Evolutionary conservation across 2,329 filamentous ascomycete genomes (phyloP), one percentile per base, ranked within the genome.

Genomic region (Ampelomyces quisqualis): DNA sequence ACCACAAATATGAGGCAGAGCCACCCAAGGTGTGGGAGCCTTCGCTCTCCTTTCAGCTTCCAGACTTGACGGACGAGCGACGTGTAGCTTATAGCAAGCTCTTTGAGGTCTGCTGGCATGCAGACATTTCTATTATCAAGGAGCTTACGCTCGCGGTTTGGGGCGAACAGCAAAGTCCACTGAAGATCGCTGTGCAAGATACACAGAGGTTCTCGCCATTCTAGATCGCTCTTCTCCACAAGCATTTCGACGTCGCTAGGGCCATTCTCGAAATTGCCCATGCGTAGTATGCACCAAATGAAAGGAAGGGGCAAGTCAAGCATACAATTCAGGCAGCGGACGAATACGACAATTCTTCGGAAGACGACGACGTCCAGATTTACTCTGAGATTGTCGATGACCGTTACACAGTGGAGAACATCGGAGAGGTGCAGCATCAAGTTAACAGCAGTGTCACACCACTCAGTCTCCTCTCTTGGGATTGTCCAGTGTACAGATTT

Each of bases 71-170:
- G 0, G 76, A 78, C 2, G 70, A 69, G 26, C 77, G 75, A 34
- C 74, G 73, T 18, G 69, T 73, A 22, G 82, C 77, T 0, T 91
- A 90, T 47, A 47, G 85, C 5, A 70, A 78, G 47, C 65, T 91
- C 71, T 86, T 87, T 61, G 81, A 91, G 58, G 86, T 86, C 23
- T 81, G 81, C 4, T 93, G 86, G 86, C 55, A 56, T 4, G 85
- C 84, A n/a, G 79, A 93, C 51, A 50, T 85, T 1, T 72, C 79
- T 1, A 80, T 72, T 3, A 80, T 91, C 64, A 87, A 86, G 57
- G 64, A 69, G 10, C 70, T 87, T 24, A 86, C 84, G 1, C 68
- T 87, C 14, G 69, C 73, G 8, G 68, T 77, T 2, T 86, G 82
- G 79, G 72, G 78, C 9, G 69, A 77, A 5, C 68, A 75, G 4